A percentile compares a stretch with the other conserved stretches of the same genome.
These are phyloP conservation scores for Sphagnum fallax DNA, from an alignment of 228 moss, liverwort and hornwort species.

Conservation along the genomic window DNA sequence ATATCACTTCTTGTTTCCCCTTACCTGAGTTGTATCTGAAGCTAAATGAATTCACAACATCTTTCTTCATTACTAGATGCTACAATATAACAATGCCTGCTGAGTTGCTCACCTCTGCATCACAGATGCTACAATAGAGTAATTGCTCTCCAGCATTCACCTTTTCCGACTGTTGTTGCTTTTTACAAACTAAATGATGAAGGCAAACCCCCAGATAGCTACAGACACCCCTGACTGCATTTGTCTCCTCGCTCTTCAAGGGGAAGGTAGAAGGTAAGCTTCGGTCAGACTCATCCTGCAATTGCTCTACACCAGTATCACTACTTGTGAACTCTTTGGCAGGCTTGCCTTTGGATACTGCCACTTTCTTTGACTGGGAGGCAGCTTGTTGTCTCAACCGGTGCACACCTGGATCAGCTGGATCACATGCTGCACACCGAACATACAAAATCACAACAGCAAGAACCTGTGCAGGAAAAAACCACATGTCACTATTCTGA, in stretches of 20 bases:
- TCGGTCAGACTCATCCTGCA: neutral
- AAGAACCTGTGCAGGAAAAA: constrained; percentile 19
- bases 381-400: constrained; percentile 12
- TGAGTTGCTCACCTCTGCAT: constrained; percentile 31
- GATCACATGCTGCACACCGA: constrained; percentile 42
- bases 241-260: neutral
- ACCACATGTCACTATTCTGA: too few relatives aligned
- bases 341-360: constrained; percentile 17
- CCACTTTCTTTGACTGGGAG: constrained; percentile 19
- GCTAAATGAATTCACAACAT: too few relatives aligned
- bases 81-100: neutral
- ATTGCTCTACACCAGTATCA: constrained; percentile 5
- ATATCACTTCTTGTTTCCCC: neutral
- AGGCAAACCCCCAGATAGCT: too few relatives aligned
- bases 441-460: constrained; percentile 35
- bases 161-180: neutral
- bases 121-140: constrained; percentile 41
- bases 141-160: constrained; percentile 23
- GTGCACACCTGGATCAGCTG: constrained; percentile 43
- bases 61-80: neutral
- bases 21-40: too few relatives aligned
- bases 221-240: neutral
- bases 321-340: constrained; percentile 11
- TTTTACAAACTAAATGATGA: neutral
- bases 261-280: neutral